Conservation (phyloP, 768 basidiomycete genomes). For the Cystobasidiopsis lactophilus region DNA sequence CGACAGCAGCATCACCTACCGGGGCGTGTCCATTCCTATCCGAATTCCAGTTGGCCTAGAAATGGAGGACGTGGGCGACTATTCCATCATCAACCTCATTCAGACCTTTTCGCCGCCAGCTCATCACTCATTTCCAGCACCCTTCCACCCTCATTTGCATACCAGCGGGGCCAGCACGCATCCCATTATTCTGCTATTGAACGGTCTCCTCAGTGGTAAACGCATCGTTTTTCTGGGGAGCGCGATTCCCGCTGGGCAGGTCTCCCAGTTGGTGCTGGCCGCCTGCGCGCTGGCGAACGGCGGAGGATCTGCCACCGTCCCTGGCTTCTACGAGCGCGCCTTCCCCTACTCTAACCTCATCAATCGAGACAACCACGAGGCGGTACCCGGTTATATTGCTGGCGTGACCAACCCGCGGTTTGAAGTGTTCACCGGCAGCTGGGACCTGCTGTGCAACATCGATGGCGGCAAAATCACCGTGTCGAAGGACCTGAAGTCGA, state of each 20-base stretch:
- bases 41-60: slow-evolving; percentile 75
- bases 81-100: slow-evolving; percentile 72
- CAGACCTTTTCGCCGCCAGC: slow-evolving; percentile 50
- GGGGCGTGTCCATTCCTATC: slow-evolving; percentile 60
- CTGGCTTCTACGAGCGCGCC: slow-evolving; percentile 71
- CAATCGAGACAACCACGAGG: slow-evolving; percentile 61
- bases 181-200: slow-evolving; percentile 85
- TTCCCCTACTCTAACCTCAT: slow-evolving; percentile 87
- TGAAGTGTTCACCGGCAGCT: slow-evolving; percentile 49
- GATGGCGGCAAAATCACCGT: slow-evolving; percentile 67
- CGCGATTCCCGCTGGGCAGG: slow-evolving; percentile 65
- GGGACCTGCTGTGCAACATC: slow-evolving; percentile 88
- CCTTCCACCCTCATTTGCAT: slow-evolving; percentile 76
- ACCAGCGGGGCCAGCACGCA: slow-evolving; percentile 76
- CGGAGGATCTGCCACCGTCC: slow-evolving; percentile 49
- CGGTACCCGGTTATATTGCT: slow-evolving; percentile 61
- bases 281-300: slow-evolving; percentile 86
- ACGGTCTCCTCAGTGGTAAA: slow-evolving; percentile 82
- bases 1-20: slow-evolving; percentile 63
- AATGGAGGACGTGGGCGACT: slow-evolving; percentile 89
- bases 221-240: slow-evolving; percentile 64
- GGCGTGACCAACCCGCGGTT: slow-evolving; percentile 97
- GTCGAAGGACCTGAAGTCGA: slow-evolving; percentile 46
- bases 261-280: slow-evolving; percentile 74
- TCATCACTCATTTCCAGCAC: slow-evolving; percentile 33